These are phyloP conservation scores for Sequoia sempervirens DNA, from an alignment of 75 land plant genomes.

Conservation along the genomic window DNA sequence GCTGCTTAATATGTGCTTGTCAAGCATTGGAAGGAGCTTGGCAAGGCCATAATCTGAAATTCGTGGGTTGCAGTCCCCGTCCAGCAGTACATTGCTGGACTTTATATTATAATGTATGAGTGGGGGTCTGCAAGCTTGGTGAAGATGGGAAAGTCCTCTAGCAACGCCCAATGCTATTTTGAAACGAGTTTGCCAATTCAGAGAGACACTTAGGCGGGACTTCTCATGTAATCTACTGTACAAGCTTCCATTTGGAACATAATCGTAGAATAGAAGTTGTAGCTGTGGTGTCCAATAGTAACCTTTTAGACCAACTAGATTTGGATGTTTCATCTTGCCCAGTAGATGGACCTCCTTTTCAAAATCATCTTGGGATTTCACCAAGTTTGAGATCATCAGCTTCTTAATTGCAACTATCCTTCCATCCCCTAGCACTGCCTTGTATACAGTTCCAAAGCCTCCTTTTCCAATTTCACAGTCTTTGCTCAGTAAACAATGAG, in stretches of 20 bases:
- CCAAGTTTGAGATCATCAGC: slow-evolving; percentile 54
- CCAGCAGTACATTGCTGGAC: slow-evolving; percentile 85
- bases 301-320: slow-evolving; percentile 69
- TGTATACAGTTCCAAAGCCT: slow-evolving; percentile 83
- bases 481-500: slow-evolving; percentile 67
- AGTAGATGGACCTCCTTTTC: slow-evolving; percentile 74
- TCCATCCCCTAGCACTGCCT: slow-evolving; percentile 57
- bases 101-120: slow-evolving; percentile 82
- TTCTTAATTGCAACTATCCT: slow-evolving; percentile 72
- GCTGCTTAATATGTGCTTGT: slow-evolving; percentile 65
- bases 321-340: slow-evolving; percentile 74
- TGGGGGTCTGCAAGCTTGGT: slow-evolving; percentile 72
- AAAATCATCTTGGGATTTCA: slow-evolving; percentile 75
- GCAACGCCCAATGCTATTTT: slow-evolving; percentile 77
- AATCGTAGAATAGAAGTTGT: slow-evolving; percentile 84
- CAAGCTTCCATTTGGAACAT: slow-evolving; percentile 66
- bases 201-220: slow-evolving; percentile 24
- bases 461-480: slow-evolving; percentile 83
- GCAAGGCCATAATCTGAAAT: slow-evolving; percentile 88
- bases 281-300: slow-evolving; percentile 92
- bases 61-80: slow-evolving; percentile 50
- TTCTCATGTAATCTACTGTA: slow-evolving; percentile 66
- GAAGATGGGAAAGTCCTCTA: slow-evolving; percentile 83
- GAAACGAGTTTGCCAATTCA: slow-evolving; percentile 75
- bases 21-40: slow-evolving; percentile 77